These are phyloP conservation scores for Melanopsichium pennsylvanicum DNA, from an alignment of 1,284 basidiomycete genomes.

Conservation along the genomic window DNA sequence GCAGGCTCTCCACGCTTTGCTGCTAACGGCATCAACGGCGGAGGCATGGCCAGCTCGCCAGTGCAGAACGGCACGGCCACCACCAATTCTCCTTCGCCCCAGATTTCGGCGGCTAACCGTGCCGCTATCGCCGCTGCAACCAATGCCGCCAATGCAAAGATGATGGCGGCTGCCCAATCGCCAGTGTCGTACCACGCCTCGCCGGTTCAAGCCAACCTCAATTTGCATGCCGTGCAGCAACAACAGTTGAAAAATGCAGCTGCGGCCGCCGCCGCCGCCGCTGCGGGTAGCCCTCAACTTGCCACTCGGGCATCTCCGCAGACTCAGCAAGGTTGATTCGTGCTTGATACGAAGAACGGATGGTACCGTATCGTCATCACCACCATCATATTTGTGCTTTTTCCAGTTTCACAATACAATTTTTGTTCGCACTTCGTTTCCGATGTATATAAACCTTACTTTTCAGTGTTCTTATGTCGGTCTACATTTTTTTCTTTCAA, in stretches of 20 bases:
- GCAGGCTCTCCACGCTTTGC: conserved; percentile 43
- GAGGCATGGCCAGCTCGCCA: conserved; percentile 32
- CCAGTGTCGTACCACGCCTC: conserved; percentile 38
- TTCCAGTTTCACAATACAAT: no score
- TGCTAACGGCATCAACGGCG: conserved; percentile 35
- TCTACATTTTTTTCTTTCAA: neutral
- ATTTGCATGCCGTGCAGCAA: conserved; percentile 34
- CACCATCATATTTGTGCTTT: conserved; percentile 12
- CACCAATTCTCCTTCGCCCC: conserved; percentile 45
- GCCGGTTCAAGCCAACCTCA: conserved; percentile 37
- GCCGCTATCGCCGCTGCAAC: conserved; percentile 43
- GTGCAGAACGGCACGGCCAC: conserved; percentile 28
- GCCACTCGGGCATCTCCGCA: conserved; percentile 34
- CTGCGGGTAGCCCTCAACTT: conserved; percentile 24
- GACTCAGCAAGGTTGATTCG: conserved; percentile 34
- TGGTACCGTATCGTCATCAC: neutral
- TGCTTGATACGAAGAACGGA: neutral
- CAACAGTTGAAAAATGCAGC: conserved; percentile 40
- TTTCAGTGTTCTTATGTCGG: conserved; percentile 3
- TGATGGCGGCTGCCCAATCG: conserved; percentile 35
- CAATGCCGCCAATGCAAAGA: conserved; percentile 38
- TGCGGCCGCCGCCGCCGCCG: conserved; percentile 37
- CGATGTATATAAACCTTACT: conserved; percentile 22
- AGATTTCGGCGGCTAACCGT: conserved; percentile 42
- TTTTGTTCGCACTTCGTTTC: conserved; percentile 38